Evolutionary conservation across 176 grass and related monocot genomes (phyloP), one percentile per base, ranked within the genome.

Genomic region (Eleusine indica): DNA sequence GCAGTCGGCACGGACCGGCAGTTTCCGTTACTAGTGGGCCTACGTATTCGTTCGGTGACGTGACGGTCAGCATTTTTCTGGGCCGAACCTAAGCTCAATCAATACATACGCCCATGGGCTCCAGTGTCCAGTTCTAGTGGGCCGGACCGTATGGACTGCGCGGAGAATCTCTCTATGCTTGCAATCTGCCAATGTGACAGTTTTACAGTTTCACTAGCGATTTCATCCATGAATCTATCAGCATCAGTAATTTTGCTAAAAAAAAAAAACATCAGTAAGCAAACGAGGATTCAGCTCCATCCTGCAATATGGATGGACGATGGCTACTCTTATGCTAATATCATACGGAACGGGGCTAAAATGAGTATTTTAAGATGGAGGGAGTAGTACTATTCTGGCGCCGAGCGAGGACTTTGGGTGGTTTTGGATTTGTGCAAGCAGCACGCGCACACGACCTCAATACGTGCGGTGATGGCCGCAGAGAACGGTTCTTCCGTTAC

Each of bases 11-110:
- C 25, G 25, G 25, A 25, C 32, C 32, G 32, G 32, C 14, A 7
- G 14, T 19, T 65, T 66, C 76, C 76, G 76, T 66, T 78, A 18
- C n/a, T 32, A 48, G 6, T 78, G 25, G 60, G 64, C 66, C 29
- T 3, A 3, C 3, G 54, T 5, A 58, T 58, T 58, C 25, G 60
- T 16, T 65, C 7, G 7, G 25, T 25, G 25, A 25, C 25, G 25
- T 25, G 25, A 25, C 25, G 25, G 42, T 8, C 4, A 2, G 7
- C 41, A 3, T 7, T 43, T 43, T 12, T 48, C 9, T 12, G 42
- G 25, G 9, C 18, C 10, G 29, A 35, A 35, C 32, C 32, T 35
- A 35, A 35, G 32, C 32, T 35, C 32, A 35, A 35, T 16, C 49
- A 16, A 15, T 15, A 52, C 13, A 52, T 15, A 52, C 13, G 49